These are phyloP conservation scores for Testicularia cyperi DNA, from an alignment of 1,284 basidiomycete genomes.

Conservation along the genomic window DNA sequence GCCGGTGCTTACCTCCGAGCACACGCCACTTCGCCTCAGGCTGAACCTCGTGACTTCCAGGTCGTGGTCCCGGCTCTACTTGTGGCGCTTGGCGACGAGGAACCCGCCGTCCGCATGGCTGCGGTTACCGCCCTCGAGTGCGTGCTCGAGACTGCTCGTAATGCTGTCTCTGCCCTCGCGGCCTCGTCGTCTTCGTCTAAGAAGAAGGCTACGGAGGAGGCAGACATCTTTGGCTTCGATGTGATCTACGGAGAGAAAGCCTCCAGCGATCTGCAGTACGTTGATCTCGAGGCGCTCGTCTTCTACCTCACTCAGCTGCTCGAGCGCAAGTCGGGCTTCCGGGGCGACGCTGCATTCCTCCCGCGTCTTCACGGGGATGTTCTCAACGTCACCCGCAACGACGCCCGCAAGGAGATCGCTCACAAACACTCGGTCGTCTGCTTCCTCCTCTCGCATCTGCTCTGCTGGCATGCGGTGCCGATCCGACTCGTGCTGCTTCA, in stretches of 20 bases:
- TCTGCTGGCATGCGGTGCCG: conserved; percentile 66
- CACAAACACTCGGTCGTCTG: conserved; percentile 76
- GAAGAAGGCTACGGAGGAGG: conserved; percentile 49
- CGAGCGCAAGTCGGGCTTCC: conserved; percentile 61
- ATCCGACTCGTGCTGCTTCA: conserved; percentile 68
- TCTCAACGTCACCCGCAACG: conserved; percentile 64
- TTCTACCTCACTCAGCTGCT: conserved; percentile 69
- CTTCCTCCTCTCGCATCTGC: conserved; percentile 79
- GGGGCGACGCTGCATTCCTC: conserved; percentile 71
- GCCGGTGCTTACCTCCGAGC: conserved; percentile 68
- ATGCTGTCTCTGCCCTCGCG: conserved; percentile 58
- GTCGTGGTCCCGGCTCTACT: conserved; percentile 77
- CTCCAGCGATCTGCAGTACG: conserved; percentile 70
- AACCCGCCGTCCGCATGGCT: conserved; percentile 67
- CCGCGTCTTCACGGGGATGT: conserved; percentile 68
- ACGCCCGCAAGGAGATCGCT: conserved; percentile 68
- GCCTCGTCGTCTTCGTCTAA: too few species aligned
- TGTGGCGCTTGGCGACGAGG: conserved; percentile 67
- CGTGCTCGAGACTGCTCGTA: conserved; percentile 59
- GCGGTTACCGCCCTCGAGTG: conserved; percentile 70
- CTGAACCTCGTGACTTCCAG: conserved; percentile 71
- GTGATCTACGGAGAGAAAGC: conserved; percentile 71
- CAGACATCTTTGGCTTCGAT: conserved; percentile 77
- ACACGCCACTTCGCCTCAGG: conserved; percentile 34
- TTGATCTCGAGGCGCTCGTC: conserved; percentile 73